Base-by-base conservation (phyloP, 1,284 basidiomycete species). In the Pseudozyma tsukubaensis region DNA sequence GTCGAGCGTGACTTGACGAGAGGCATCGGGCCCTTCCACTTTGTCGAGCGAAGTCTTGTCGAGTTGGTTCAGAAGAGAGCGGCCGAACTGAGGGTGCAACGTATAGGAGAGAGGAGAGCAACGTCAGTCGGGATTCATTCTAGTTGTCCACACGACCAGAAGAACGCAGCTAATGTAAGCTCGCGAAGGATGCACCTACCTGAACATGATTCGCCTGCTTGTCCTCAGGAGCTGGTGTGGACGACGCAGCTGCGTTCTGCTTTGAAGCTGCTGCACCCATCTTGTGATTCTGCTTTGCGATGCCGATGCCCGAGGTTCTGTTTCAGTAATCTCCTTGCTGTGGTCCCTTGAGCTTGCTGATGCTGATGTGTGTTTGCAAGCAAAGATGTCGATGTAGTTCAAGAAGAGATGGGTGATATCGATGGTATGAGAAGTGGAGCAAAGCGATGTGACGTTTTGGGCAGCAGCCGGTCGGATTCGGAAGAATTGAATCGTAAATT, bases 1-100 rank as follows among this genome's bases (percentile, higher is more conserved):
- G 63, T 83, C 82, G 29, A 83, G 67, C 24, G 59, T 59, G 16
- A 51, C 70, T 55, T 82, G 81, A 18, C 82, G 78, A 18, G 62
- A 21, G 32, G 62, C 58, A 39, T 73, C 76, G 8, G 72, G 76
- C 0, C 61, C 65, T 2, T 66, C 60, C 44, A 67, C 77, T n/a
- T 53, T 57, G 36, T 74, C 60, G n/a, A 75, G 47, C 12, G 66
- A 58, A n/a, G 51, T 59, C 42, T 76, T 70, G 59, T 78, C 73
- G 18, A 80, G 68, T 48, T 66, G 59, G 48, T 77, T 74, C 14
- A 77, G 50, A 34, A 80, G 68, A 3, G 76, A 72, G 37, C 76
- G 73, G 19, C 71, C 76, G 49, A 80, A 61, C 78, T 79, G 50
- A 29, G 24, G 24, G 24, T 29, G 6, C 12, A 43, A 32, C n/a